Evolutionary conservation across 2,329 filamentous ascomycete genomes (phyloP), one percentile per base, ranked within the genome.

Genomic region (Aspergillus novofumigatus): DNA sequence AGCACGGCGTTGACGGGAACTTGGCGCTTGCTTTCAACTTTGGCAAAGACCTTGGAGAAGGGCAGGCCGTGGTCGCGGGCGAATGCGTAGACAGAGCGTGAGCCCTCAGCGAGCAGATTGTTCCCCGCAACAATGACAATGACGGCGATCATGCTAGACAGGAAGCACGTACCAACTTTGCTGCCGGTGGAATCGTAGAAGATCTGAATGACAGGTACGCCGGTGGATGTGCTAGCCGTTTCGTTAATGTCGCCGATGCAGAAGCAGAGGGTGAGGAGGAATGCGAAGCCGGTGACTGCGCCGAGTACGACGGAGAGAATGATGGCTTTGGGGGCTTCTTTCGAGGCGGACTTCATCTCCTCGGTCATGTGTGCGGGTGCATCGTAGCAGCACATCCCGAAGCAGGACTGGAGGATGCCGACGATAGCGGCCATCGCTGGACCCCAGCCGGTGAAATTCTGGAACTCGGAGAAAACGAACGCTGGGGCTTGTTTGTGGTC

Each of bases 391-490:
- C 79, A 82, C 80, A 83, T 82, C 29, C 80, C 81, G 56, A 83
- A 83, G 0, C 78, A 79, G 47, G 78, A 76, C 62, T 84, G 81
- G 5, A 84, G 64, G 11, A 84, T 76, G 2, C 82, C 82, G 21
- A 85, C 69, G 29, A 83, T 78, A 0, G 80, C 79, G 4, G 78
- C 75, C 69, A 83, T 83, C 0, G 76, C 72, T 9, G 74, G 70
- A 3, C 75, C 75, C 66, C 81, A 83, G 2, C 83, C 83, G 0
- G 80, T 81, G 42, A 77, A 74, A 59, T 84, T 83, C 53, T 83
- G 78, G 58, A 84, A 83, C 26, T 81, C 77, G 17, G 65, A 64
- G 64, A 84, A 85, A 8, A 85, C 83, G 61, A 84, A 85, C 25
- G 75, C 75, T 2, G 82, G 75, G 0, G 78, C 70, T 60, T 83